Conservation (phyloP, 139 green algal genomes). For the Raphidocelis subcapitata region DNA sequence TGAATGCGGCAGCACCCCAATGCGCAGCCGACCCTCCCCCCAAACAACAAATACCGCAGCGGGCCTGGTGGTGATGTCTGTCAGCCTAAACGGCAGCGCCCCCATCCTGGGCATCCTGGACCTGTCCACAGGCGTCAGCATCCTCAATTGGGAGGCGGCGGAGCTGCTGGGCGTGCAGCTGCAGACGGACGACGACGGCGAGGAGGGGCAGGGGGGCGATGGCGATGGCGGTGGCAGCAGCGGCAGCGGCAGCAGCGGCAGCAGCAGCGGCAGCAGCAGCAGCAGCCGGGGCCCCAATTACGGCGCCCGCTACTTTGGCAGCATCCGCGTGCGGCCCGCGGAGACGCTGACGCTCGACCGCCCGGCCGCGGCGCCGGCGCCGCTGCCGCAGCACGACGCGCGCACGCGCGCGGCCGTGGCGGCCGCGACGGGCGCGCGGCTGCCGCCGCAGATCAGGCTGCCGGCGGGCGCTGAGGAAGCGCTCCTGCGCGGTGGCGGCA, state of each 20-base stretch:
- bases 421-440: no score
- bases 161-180: not conserved
- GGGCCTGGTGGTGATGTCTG: not conserved
- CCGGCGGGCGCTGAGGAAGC: not conserved
- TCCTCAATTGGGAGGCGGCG: not conserved
- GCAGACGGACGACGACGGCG: not conserved
- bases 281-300: not conserved
- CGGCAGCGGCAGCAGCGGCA: conserved; percentile 1
- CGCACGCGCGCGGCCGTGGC: no score
- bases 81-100: not conserved
- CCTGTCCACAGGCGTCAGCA: not conserved
- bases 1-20: no score
- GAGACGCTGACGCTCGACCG: no score
- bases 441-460: no score
- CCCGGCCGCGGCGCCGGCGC: no score
- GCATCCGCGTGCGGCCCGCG: no score
- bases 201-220: not conserved
- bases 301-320: no score
- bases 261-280: not conserved
- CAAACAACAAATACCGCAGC: no score
- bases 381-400: no score
- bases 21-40: no score
- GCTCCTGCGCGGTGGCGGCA: not conserved
- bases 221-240: not conserved
- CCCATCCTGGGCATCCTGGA: not conserved